Percentiles rank a stretch among this genome's conserved stretches.
phyloP scores from a whole-genome alignment of 2,329 filamentous ascomycete genomes.

The Chaetomiaceae sp. region DNA sequence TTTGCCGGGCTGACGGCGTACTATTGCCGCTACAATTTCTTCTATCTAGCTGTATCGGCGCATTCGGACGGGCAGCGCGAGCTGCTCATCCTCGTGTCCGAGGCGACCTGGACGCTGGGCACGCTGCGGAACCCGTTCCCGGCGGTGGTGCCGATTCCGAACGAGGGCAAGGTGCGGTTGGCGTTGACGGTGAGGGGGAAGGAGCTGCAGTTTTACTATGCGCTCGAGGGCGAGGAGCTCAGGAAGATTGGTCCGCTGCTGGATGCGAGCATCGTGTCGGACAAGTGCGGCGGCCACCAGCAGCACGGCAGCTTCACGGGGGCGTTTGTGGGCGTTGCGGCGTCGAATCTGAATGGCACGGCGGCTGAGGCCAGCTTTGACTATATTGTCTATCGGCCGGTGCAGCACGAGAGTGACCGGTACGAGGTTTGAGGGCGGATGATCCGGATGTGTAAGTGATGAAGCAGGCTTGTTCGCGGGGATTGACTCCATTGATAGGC shows the following conservation, averaged over 20 bases:
- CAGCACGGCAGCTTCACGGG: slow-evolving; percentile 59
- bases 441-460: too few species aligned
- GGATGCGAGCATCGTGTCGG: slow-evolving; percentile 53
- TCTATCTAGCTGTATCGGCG: slow-evolving; percentile 55
- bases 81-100: slow-evolving; percentile 50
- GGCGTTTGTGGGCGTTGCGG: slow-evolving; percentile 52
- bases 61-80: slow-evolving; percentile 51
- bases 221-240: slow-evolving; percentile 39
- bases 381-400: slow-evolving; percentile 46
- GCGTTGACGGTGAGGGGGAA: slow-evolving; percentile 46
- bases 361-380: slow-evolving; percentile 43
- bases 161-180: slow-evolving; percentile 48
- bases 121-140: slow-evolving; percentile 38
- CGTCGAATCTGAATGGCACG: slow-evolving; percentile 50
- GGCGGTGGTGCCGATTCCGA: slow-evolving; percentile 43
- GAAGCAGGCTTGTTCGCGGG: too few species aligned
- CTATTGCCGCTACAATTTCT: slow-evolving; percentile 60
- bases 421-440: too few species aligned
- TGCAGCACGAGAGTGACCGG: slow-evolving; percentile 40
- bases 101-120: slow-evolving; percentile 50
- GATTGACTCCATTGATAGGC: too few species aligned
- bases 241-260: slow-evolving; percentile 48
- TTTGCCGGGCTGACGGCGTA: slow-evolving; percentile 57
- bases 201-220: slow-evolving; percentile 51
- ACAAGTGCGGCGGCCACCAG: slow-evolving; percentile 58